Conservation (phyloP, 768 basidiomycete genomes). For the Boletus fagicola region DNA sequence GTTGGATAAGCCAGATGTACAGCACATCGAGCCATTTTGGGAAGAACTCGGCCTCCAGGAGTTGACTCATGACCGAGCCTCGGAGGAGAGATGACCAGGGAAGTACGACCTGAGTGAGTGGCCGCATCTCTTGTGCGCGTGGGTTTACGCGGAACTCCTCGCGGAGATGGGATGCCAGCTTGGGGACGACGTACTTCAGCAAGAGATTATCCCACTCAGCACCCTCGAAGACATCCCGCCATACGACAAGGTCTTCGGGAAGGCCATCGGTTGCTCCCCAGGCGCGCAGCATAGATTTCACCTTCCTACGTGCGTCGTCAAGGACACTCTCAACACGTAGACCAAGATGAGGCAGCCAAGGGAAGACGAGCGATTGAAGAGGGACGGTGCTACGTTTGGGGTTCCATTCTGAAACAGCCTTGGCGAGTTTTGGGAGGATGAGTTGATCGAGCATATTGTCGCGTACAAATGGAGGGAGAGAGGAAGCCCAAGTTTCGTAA, state of each 20-base stretch:
- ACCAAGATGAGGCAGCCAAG: slow-evolving; percentile 92
- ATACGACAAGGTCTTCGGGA: slow-evolving; percentile 71
- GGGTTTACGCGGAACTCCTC: slow-evolving; percentile 91
- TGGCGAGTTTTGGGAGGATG: slow-evolving; percentile 87
- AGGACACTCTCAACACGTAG: slow-evolving; percentile 80
- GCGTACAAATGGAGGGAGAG: slow-evolving; percentile 86
- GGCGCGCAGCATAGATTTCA: slow-evolving; percentile 71
- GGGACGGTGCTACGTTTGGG: slow-evolving; percentile 54
- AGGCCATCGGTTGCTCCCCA: slow-evolving; percentile 75
- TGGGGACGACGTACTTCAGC: slow-evolving; percentile 89
- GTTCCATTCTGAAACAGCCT: slow-evolving; percentile 83
- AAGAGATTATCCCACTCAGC: slow-evolving; percentile 90
- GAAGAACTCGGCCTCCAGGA: slow-evolving; percentile 92
- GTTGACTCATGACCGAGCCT: slow-evolving; percentile 71
- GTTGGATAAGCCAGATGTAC: slow-evolving; percentile 91
- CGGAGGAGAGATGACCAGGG: slow-evolving; percentile 76
- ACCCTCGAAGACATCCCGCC: slow-evolving; percentile 82
- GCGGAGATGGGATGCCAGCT: slow-evolving; percentile 78
- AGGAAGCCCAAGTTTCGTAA: slow-evolving; percentile 84
- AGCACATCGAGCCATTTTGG: slow-evolving; percentile 94
- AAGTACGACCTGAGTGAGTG: slow-evolving; percentile 66
- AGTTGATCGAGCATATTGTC: slow-evolving; percentile 97
- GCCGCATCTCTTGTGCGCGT: slow-evolving; percentile 81
- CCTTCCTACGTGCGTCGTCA: slow-evolving; percentile 81
- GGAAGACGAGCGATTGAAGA: slow-evolving; percentile 83